Percentiles rank a stretch among this genome's conserved stretches.
Evolutionary conservation across 1,284 basidiomycete genomes (phyloP).

Genomic region (Ustilago shanxiensis): DNA sequence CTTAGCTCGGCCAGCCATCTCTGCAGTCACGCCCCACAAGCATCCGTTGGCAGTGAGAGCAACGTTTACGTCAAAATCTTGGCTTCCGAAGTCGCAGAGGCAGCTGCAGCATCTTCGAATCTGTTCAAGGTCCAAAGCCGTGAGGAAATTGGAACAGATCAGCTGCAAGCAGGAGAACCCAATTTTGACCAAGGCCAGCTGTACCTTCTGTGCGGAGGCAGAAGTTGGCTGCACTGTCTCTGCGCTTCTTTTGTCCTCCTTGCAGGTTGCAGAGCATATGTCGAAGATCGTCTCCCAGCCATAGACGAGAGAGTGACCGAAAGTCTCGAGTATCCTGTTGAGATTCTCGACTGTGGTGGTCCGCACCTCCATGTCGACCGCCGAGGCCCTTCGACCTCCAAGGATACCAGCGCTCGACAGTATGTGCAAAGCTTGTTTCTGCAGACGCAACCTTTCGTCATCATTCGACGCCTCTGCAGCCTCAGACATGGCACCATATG

Average conservation of each 20-base stretch:
- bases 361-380: conserved; percentile 78
- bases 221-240: conserved; percentile 56
- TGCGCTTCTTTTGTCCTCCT: conserved; percentile 27
- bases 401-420: conserved; percentile 83
- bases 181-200: conserved; percentile 76
- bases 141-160: conserved; percentile 88
- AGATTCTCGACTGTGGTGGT: conserved; percentile 88
- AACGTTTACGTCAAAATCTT: conserved; percentile 90
- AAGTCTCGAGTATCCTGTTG: conserved; percentile 85
- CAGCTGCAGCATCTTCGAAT: conserved; percentile 88
- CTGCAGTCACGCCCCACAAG: conserved; percentile 68
- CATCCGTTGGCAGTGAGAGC: conserved; percentile 77
- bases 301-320: conserved; percentile 87
- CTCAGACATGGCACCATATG: conserved; percentile 73
- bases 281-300: conserved; percentile 95
- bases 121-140: conserved; percentile 82
- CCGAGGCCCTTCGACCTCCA: conserved; percentile 70
- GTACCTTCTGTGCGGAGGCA: conserved; percentile 67
- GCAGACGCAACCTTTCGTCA: conserved; percentile 76
- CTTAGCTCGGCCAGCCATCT: conserved; percentile 50
- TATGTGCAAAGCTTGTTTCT: conserved; percentile 84
- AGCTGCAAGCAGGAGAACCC: conserved; percentile 93
- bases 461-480: conserved; percentile 68
- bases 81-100: conserved; percentile 88
- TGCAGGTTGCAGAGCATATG: conserved; percentile 72